Percentiles rank a stretch among this genome's conserved stretches.
Conservation (phyloP, 495 filamentous ascomycete genomes). For the Neurospora sp. region DNA sequence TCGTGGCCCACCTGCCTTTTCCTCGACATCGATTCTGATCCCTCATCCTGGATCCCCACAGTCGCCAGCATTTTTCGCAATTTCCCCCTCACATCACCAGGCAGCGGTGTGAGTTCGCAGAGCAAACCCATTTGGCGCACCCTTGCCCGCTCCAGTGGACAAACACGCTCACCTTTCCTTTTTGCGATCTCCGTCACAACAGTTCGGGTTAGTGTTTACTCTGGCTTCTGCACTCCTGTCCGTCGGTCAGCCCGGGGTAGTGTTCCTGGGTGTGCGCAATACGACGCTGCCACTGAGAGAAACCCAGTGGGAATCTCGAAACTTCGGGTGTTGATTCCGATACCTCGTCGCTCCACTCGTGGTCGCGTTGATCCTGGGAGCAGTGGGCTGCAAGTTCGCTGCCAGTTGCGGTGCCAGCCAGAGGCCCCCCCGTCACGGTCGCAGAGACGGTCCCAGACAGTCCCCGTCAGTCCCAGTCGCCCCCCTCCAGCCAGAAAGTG, state of each 20-base stretch:
- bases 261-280: conserved; percentile 2
- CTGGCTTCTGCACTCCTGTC: neutral
- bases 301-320: conserved; percentile 33
- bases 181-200: conserved; percentile 1
- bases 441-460: neutral
- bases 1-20: neutral
- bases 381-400: conserved; percentile 1
- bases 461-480: conserved; percentile 11
- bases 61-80: neutral
- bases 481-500: conserved; percentile 3
- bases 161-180: conserved; percentile 3
- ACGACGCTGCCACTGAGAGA: conserved; percentile 8
- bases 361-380: conserved; percentile 18
- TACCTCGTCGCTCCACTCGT: conserved; percentile 29
- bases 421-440: neutral
- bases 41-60: neutral
- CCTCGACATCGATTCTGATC: neutral
- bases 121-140: conserved; percentile 6
- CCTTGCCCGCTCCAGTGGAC: conserved; percentile 3
- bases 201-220: conserved; percentile 6
- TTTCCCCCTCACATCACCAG: neutral
- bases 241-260: conserved; percentile 7
- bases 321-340: conserved; percentile 36
- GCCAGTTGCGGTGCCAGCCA: neutral
- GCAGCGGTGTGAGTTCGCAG: neutral